Evolutionary conservation across 305 asterid species (phyloP).

Genomic region (Solanum hybrid): DNA sequence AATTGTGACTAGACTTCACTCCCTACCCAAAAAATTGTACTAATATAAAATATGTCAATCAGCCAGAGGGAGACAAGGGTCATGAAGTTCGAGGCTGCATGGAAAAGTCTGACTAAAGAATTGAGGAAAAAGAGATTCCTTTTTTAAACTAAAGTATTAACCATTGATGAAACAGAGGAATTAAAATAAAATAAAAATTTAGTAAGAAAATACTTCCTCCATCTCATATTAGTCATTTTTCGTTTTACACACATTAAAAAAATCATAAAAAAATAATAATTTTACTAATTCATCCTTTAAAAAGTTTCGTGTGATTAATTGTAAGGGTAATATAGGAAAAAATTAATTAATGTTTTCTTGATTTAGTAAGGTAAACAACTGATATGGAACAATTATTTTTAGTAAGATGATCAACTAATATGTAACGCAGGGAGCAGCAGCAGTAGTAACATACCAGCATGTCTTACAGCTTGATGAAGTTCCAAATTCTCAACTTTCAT

Average conservation of each 20-base stretch:
- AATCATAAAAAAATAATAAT: too few species aligned
- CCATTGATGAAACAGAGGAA: background rate
- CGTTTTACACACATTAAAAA: too few species aligned
- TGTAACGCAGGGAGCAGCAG: rapidly evolving
- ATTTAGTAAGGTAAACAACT: too few species aligned
- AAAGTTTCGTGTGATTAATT: too few species aligned
- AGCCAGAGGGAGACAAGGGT: constrained; percentile 16
- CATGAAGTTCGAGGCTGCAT: constrained; percentile 29
- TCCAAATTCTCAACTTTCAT: constrained; percentile 67
- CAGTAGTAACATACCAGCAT: constrained; percentile 50
- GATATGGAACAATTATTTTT: too few species aligned
- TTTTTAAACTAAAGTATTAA: background rate
- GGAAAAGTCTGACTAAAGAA: constrained; percentile 34
- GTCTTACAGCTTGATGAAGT: constrained; percentile 72
- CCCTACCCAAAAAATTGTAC: background rate
- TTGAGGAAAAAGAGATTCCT: constrained; percentile 6
- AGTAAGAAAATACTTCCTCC: background rate
- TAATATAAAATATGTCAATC: background rate
- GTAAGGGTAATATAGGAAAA: background rate
- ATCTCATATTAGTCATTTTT: background rate
- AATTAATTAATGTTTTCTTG: too few species aligned
- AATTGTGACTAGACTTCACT: background rate
- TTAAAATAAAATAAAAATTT: background rate
- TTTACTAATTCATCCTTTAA: too few species aligned
- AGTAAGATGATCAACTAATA: too few species aligned